A percentile compares a stretch with the other conserved stretches of the same genome.
These are phyloP conservation scores for Malania oleifera DNA, from an alignment of 164 flowering plant species.

Conservation along the genomic window DNA sequence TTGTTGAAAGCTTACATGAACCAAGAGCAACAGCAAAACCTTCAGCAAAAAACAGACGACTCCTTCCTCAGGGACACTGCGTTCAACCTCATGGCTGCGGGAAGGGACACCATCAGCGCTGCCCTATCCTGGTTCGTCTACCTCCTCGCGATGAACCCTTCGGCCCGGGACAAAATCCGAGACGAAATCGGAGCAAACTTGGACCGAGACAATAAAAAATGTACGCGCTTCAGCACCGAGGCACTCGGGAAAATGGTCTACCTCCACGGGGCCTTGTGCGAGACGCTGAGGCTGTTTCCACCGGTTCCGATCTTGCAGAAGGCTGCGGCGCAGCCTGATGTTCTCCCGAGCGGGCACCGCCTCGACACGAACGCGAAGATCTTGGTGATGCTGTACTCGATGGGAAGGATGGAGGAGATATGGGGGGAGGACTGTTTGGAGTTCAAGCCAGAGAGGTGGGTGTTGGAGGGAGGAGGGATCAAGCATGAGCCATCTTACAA, in stretches of 20 bases:
- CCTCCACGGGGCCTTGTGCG: constrained; percentile 37
- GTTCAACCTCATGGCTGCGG: constrained; percentile 33
- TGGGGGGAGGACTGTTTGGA: constrained; percentile 42
- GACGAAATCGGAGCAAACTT: constrained; percentile 24
- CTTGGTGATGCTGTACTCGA: constrained; percentile 20
- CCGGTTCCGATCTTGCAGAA: constrained; percentile 29
- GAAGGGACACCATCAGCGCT: constrained; percentile 32
- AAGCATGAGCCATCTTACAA: constrained; percentile 24
- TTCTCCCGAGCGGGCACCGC: constrained; percentile 25
- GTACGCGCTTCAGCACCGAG: constrained; percentile 10
- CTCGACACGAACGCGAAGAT: constrained; percentile 18
- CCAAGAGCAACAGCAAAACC: not conserved
- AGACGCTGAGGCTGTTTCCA: constrained; percentile 30
- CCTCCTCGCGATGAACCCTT: constrained; percentile 33
- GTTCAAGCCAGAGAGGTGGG: constrained; percentile 47
- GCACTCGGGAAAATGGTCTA: constrained; percentile 25
- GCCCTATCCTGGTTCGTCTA: constrained; percentile 48
- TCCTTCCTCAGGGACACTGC: constrained; percentile 28
- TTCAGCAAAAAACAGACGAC: not conserved
- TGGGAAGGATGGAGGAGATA: constrained; percentile 33
- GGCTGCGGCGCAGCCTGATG: constrained; percentile 16
- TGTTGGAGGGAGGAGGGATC: constrained; percentile 23
- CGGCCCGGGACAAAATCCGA: constrained; percentile 23
- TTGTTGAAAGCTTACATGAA: constrained; percentile 15
- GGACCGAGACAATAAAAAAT: not conserved